Base-by-base conservation (phyloP, 1,284 basidiomycete genomes). In the Austroboletus novae-zelandiae region DNA sequence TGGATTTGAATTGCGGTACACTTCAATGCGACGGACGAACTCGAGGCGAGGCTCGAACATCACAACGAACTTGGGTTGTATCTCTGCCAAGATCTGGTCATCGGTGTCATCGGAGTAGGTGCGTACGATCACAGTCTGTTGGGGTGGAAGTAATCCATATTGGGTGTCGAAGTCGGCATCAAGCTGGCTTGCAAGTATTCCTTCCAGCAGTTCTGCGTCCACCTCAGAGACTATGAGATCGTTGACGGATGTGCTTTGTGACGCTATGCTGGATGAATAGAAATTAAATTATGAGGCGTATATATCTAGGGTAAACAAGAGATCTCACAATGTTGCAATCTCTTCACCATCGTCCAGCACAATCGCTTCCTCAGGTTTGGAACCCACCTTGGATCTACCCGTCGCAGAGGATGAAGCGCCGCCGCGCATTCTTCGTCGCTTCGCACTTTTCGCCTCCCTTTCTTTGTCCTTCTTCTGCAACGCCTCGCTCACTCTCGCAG, bases 31-130 rank as follows among this genome's bases (percentile, higher is more conserved):
- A 25, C 97, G 78, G 35, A 98, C 83, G 60, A 98, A 99, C 45
- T 95, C 88, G 58, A 94, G 86, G 62, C 88, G 92, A 1, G 96
- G 94, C 62, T 99, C 97, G 62, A 91, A 95, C 89, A 98, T 91
- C 41, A 98, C 83, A 47, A 98, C 86, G 64, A 94, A 98, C 50
- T 89, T 83, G 2, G 97, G 97, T 51, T 89, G 78, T 2, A 98
- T 76, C 66, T 99, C 96, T 48, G 88, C 82, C 29, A 99, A 74
- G 43, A 98, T 73, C 37, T 86, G 80, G 67, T 99, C 96, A 62
- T 99, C 96, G 6, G 89, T 84, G 61, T 98, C 96, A 41, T 94
- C 94, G 0, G 89, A 86, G 63, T 96, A 99, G 0, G 91, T 81
- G 1, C 94, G 82, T 25, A 99, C 82, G 17, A 98, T 72, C 14